Conservation (phyloP, 148 eudicot species). For the Gaultheria prostrata region DNA sequence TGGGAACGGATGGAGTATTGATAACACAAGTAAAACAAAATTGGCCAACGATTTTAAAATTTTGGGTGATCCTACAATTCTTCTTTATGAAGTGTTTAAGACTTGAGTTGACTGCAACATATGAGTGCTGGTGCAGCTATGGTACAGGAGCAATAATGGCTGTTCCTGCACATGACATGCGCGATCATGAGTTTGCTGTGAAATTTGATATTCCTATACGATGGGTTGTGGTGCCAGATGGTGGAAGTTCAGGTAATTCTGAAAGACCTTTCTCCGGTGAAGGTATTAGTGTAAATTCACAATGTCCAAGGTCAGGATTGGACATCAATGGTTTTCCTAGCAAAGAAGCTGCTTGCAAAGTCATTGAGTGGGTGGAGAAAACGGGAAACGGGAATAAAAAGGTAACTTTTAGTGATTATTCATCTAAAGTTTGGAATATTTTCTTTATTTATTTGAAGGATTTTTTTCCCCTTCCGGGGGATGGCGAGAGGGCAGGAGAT, state of each 20-base stretch:
- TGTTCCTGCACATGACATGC: conserved; percentile 93
- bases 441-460: neutral
- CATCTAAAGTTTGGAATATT: neutral
- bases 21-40: neutral
- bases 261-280: conserved; percentile 59
- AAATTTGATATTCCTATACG: conserved; percentile 64
- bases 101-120: neutral
- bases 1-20: neutral
- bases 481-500: neutral
- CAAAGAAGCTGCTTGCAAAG: conserved; percentile 70
- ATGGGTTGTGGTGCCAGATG: conserved; percentile 69
- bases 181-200: conserved; percentile 88
- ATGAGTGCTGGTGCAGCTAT: conserved; percentile 52
- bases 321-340: conserved; percentile 74
- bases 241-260: conserved; percentile 32
- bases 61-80: neutral
- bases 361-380: conserved; percentile 79
- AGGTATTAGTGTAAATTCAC: conserved; percentile 71
- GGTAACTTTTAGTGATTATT: conserved; percentile 32
- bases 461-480: neutral
- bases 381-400: conserved; percentile 79
- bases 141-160: conserved; percentile 99
- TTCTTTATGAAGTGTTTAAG: neutral
- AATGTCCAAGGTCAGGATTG: conserved; percentile 63
- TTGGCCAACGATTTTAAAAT: neutral